Percentiles rank a stretch among this genome's conserved stretches.
Conservation (phyloP, 441 rosid genomes). For the Capsella rubella region DNA sequence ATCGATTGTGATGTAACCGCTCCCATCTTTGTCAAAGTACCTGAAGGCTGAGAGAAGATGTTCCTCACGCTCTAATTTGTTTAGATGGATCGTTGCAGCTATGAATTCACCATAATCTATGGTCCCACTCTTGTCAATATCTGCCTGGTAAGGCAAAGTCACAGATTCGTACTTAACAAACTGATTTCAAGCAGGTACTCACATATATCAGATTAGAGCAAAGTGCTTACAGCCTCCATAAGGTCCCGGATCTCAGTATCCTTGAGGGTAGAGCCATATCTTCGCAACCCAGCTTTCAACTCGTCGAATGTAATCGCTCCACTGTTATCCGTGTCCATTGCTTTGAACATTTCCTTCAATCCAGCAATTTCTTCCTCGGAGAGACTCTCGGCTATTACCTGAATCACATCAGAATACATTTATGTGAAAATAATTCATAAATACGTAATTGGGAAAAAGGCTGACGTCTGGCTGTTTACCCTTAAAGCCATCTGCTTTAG, state of each 20-base stretch:
- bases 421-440: neutral
- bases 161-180: constrained; percentile 11
- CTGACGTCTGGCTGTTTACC: constrained; percentile 44
- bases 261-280: constrained; percentile 96
- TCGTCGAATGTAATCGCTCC: constrained; percentile 99
- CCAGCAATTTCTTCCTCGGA: constrained; percentile 99
- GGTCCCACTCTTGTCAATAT: constrained; percentile 97
- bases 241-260: constrained; percentile 96
- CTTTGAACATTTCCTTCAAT: constrained; percentile 85
- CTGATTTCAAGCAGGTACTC: constrained; percentile 19
- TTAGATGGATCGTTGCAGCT: constrained; percentile 93
- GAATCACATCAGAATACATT: constrained; percentile 31
- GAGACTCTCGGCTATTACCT: constrained; percentile 99
- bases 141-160: constrained; percentile 68
- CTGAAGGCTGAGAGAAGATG: constrained; percentile 95
- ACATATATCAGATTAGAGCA: constrained; percentile 21
- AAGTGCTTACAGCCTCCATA: constrained; percentile 89
- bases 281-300: constrained; percentile 94
- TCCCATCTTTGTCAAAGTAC: constrained; percentile 95
- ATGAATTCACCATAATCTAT: constrained; percentile 96
- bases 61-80: constrained; percentile 94
- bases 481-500: constrained; percentile 96
- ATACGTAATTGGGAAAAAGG: neutral
- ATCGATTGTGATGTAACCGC: constrained; percentile 94
- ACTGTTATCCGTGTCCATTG: constrained; percentile 98